Evolutionary conservation across 805 yeast species (phyloP), one percentile per base, ranked within the genome.

Genomic region (Saccharomycopsis sp.): DNA sequence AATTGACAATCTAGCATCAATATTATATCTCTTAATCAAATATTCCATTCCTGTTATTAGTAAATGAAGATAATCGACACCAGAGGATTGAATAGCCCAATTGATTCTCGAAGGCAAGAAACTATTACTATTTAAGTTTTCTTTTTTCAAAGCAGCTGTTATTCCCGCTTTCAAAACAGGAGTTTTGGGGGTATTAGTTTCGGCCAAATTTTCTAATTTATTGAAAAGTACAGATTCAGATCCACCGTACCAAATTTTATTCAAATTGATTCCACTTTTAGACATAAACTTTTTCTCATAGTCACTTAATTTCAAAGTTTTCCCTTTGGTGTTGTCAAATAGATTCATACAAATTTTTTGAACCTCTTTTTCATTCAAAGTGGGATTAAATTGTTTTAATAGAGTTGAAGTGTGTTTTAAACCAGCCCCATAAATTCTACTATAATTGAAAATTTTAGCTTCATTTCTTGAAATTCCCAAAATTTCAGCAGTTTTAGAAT

Each of bases 61-160:
- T 31, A 92, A 57, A 56, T 92, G 99, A 39, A 92, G 65, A 54
- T 94, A 92, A 57, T 92, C 98, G 15, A 94, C 99, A 28, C 98
- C 99, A 1, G 96, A 85, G 18, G 96, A 85, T 58, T 92, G 99
- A 55, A 92, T 92, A 1, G 96, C 85, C 99, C 99, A 92, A 54
- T 92, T 92, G 48, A 88, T 79, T 52, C 99, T 62, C 1, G 96
- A 86, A 0, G 98, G 92, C 49, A 92, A 61, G 55, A 79, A 92
- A 1, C 75, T 63, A 47, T 73, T 73, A 29, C 73, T 63, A 32
- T 73, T 74, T 50, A 92, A 65, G 56, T 89, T 79, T 39, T 65
- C 63, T 32, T 72, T 70, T 50, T 72, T 70, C 43, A 92, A 63
- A 0, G 97, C 95, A 43, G 75, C 75, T 0, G 99, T 92, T 35